Evolutionary conservation across 768 basidiomycete genomes (phyloP), one percentile per base, ranked within the genome.

Genomic region (Suillus variegatus): DNA sequence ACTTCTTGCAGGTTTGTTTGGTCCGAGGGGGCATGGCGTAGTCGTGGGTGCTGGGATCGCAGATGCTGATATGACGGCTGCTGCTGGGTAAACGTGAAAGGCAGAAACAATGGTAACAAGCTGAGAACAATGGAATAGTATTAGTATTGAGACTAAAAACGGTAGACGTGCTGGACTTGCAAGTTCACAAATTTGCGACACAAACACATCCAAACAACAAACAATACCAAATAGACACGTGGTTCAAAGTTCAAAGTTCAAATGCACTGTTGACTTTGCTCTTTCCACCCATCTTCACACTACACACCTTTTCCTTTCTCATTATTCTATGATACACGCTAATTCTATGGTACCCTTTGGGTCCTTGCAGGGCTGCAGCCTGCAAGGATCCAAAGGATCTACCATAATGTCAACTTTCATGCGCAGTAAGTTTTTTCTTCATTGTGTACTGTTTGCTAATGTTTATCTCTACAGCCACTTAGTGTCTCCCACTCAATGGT

Each of bases 291-390:
- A 49, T 22, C 47, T 49, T 25, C 22, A 14, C 13, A 25, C 22
- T 25, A 51, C 22, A 51, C 49, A 25, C 6, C 22, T 49, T 51
- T 51, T 25, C 47, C 12, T 51, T 51, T 51, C 49, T 51, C 49
- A 51, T 12, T 8, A 51, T 14, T 51, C 22, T 51, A 51, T 49
- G 47, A 49, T 49, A 49, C 12, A 13, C 2, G n/a, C 47, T 49
- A 22, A 49, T 49, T 49, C 47, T 25, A 49, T 51, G 49, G 22
- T 51, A 51, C 14, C 25, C 51, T 52, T 52, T 52, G 51, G 25
- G 16, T 52, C 25, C 25, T 52, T 52, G 51, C 51, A 52, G 51
- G 51, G 28, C 51, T 52, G 51, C 51, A 52, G 25, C 51, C 51
- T 52, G 51, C 51, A 52, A 52, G 51, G 51, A 52, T n/a, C n/a